These are phyloP conservation scores for Epichloe hybrida DNA, from an alignment of 2,329 filamentous ascomycete genomes.

Conservation along the genomic window DNA sequence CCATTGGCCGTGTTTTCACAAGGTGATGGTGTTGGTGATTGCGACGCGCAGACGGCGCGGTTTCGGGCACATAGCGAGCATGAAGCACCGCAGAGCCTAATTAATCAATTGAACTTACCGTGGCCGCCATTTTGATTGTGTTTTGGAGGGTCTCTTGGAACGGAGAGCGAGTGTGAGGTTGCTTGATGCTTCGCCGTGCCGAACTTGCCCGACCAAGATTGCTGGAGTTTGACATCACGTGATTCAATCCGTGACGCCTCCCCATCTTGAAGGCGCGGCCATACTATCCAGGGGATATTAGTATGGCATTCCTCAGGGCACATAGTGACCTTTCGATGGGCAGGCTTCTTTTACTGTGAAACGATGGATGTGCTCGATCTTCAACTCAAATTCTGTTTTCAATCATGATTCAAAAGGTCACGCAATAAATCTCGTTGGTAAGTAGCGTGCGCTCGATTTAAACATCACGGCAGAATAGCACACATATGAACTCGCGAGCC, in stretches of 20 bases:
- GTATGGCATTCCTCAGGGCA: background rate
- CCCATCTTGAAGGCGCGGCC: background rate
- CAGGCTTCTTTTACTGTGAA: background rate
- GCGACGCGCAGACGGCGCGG: background rate
- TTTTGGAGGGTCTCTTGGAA: conserved; percentile 31
- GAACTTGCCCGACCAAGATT: conserved; percentile 23
- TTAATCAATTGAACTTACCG: conserved; percentile 38
- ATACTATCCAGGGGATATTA: background rate
- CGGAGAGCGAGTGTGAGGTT: conserved; percentile 35
- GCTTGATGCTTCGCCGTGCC: conserved; percentile 33
- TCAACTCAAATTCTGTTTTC: background rate
- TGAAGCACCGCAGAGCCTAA: background rate
- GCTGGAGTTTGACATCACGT: conserved; percentile 19
- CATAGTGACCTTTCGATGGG: background rate
- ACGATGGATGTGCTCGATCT: background rate
- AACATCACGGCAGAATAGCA: background rate
- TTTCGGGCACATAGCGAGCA: background rate
- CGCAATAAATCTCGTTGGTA: background rate
- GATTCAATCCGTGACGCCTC: conserved; percentile 6
- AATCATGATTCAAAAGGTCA: background rate
- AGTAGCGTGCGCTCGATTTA: background rate
- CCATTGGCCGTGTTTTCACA: conserved; percentile 20
- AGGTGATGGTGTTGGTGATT: background rate
- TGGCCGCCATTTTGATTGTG: conserved; percentile 48
- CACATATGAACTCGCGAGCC: background rate